Percentiles rank a stretch among this genome's conserved stretches.
phyloP scores from a whole-genome alignment of 805 yeast species.

The Maudiozyma turicensis region DNA sequence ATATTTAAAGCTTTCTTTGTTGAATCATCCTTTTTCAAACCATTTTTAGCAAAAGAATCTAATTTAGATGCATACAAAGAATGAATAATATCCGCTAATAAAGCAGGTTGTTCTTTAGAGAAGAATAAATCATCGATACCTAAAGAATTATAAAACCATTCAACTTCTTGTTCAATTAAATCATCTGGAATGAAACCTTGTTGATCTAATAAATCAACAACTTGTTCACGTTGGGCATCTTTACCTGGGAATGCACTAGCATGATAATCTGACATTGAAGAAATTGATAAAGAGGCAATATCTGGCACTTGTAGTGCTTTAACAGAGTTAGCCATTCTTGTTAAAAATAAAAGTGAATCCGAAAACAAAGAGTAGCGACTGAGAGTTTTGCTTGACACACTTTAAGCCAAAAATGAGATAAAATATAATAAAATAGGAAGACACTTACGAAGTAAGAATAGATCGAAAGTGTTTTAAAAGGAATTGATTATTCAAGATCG shows the following conservation, averaged over 20 bases:
- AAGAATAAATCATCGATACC: conserved; percentile 92
- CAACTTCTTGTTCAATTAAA: conserved; percentile 75
- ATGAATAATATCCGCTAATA: conserved; percentile 75
- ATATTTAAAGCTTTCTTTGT: conserved; percentile 38
- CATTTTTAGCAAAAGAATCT: conserved; percentile 68
- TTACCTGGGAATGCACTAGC: conserved; percentile 71
- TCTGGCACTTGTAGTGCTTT: conserved; percentile 18
- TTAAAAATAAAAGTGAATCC: not conserved
- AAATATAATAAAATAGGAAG: not conserved
- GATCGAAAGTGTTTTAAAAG: not conserved
- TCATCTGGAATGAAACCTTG: conserved; percentile 86
- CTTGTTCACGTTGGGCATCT: conserved; percentile 69
- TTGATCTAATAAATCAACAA: conserved; percentile 68
- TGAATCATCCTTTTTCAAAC: conserved; percentile 24
- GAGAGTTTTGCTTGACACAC: not conserved
- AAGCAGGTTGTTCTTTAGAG: conserved; percentile 72
- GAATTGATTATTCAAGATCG: not conserved
- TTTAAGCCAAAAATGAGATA: not conserved
- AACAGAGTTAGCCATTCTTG: not conserved
- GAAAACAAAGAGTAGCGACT: not conserved
- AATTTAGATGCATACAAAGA: conserved; percentile 88
- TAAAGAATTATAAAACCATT: conserved; percentile 78
- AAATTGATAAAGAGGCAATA: conserved; percentile 33
- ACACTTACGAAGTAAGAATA: not conserved
- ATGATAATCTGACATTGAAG: conserved; percentile 55